Conservation (phyloP, 805 yeast species). For the Metschnikowia colocasiae region DNA sequence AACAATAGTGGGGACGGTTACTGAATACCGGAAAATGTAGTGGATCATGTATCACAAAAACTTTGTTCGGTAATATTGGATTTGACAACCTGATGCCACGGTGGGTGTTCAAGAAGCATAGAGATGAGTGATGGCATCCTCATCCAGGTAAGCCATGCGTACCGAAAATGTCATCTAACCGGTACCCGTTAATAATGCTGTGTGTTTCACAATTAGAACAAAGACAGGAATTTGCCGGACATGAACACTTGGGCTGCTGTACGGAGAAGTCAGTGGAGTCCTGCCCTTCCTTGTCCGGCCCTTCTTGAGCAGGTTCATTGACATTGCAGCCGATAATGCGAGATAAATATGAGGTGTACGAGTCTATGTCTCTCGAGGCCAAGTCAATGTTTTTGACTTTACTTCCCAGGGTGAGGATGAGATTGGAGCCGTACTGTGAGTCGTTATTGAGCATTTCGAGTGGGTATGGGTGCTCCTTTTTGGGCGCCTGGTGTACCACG, state of each 20-base stretch:
- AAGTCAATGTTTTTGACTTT: not conserved
- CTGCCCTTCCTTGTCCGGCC: not conserved
- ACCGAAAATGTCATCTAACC: constrained; percentile 36
- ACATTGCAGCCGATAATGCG: constrained; percentile 6
- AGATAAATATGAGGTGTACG: constrained; percentile 4
- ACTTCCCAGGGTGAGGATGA: constrained; percentile 9
- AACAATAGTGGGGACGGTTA: not conserved
- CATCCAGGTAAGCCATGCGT: not conserved
- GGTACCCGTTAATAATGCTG: constrained; percentile 42
- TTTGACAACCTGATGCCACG: not conserved
- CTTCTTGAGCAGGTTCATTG: constrained; percentile 4
- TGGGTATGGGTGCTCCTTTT: constrained; percentile 6
- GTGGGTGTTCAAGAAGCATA: not conserved
- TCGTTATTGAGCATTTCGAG: constrained; percentile 13
- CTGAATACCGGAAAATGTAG: not conserved
- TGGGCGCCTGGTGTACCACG: constrained; percentile 26
- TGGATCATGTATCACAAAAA: too few species aligned
- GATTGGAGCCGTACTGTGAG: constrained; percentile 13
- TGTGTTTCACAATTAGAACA: constrained; percentile 44
- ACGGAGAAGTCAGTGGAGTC: not conserved
- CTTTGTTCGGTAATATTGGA: too few species aligned
- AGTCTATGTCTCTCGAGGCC: constrained; percentile 3
- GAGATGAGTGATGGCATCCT: not conserved
- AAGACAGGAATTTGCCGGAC: constrained; percentile 17
- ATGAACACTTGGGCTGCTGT: constrained; percentile 11